phyloP scores from a whole-genome alignment of 2,329 filamentous ascomycete genomes.

The Trichoderma sp. region DNA sequence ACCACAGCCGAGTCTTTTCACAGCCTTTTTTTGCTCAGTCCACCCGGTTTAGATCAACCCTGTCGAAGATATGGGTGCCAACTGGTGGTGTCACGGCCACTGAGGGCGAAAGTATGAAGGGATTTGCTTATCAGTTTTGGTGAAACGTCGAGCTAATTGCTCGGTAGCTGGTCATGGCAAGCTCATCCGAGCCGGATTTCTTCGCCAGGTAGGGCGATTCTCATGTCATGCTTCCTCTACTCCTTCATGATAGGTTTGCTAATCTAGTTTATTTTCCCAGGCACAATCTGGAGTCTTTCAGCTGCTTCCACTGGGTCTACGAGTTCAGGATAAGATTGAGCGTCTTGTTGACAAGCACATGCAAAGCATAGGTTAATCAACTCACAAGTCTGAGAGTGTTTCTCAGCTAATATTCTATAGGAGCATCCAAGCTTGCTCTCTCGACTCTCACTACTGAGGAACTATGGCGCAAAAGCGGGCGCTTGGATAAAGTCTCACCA shows the following conservation, averaged over 20 bases:
- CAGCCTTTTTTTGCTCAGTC: constrained; percentile 42
- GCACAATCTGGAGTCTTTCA: constrained; percentile 92
- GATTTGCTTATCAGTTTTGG: not conserved
- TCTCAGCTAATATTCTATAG: constrained; percentile 42
- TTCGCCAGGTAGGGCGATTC: constrained; percentile 64
- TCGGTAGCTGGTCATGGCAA: constrained; percentile 65
- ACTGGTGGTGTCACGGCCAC: constrained; percentile 68
- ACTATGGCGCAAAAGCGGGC: constrained; percentile 82
- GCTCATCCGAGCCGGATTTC: constrained; percentile 71
- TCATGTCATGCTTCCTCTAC: not conserved
- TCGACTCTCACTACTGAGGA: constrained; percentile 85
- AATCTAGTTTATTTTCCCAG: constrained; percentile 43
- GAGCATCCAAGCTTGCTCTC: constrained; percentile 78
- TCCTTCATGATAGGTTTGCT: not conserved
- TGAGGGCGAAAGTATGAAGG: constrained; percentile 55
- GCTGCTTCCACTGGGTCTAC: constrained; percentile 80
- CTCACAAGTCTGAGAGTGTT: not conserved
- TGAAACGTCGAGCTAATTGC: constrained; percentile 31
- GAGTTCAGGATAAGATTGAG: constrained; percentile 89
- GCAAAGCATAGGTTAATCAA: constrained; percentile 64
- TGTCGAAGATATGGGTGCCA: constrained; percentile 81
- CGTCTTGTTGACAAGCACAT: constrained; percentile 87
- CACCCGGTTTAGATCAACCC: constrained; percentile 39
- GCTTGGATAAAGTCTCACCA: constrained; percentile 70
- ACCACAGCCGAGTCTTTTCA: constrained; percentile 34